phyloP scores from a whole-genome alignment of 495 filamentous ascomycete genomes.

The Neurospora pannonica region DNA sequence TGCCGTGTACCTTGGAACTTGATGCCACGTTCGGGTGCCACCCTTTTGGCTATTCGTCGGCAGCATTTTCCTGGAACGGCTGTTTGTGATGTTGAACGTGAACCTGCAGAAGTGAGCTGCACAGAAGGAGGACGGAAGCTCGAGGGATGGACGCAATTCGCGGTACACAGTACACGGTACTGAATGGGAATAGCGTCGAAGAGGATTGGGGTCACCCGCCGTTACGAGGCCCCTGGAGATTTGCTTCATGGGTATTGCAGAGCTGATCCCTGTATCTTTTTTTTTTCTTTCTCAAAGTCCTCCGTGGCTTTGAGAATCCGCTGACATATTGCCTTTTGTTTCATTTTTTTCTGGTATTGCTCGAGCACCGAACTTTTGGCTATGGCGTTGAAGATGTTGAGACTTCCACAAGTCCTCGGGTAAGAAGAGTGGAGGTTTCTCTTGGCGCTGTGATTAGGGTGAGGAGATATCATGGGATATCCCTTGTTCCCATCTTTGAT shows the following conservation, averaged over 20 bases:
- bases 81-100: neutral
- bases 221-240: neutral
- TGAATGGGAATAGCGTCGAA: neutral
- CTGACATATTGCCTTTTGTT: neutral
- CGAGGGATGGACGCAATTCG: neutral
- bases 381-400: neutral
- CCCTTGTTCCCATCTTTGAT: neutral
- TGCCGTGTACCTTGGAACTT: neutral
- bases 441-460: neutral
- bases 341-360: neutral
- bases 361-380: neutral
- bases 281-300: neutral
- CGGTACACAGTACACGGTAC: neutral
- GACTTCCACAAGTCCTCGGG: neutral
- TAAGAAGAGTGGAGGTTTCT: neutral
- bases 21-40: neutral
- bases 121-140: neutral
- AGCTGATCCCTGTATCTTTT: neutral
- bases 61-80: neutral
- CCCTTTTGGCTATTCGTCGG: neutral
- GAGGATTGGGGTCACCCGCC: neutral
- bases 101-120: neutral
- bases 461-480: neutral
- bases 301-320: neutral
- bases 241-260: neutral